Percentiles rank a stretch among this genome's conserved stretches.
Conservation (phyloP, 2,329 filamentous ascomycete species). For the Delphinella strobiligena region DNA sequence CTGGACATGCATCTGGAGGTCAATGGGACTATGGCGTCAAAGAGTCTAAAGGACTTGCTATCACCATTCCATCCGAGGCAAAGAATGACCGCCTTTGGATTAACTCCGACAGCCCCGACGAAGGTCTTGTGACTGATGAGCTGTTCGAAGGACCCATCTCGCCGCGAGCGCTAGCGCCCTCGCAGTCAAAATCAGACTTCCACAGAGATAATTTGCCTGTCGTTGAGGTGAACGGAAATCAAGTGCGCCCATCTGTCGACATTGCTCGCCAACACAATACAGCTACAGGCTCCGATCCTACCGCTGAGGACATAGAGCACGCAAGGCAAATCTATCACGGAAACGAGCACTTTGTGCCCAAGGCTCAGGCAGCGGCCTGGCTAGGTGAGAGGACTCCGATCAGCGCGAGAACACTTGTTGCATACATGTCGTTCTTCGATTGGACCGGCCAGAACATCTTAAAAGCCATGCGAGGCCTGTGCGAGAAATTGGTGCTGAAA, state of each 20-base stretch:
- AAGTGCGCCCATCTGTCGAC: slow-evolving; percentile 16
- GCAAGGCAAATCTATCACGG: slow-evolving; percentile 78
- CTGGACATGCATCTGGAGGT: too few species aligned
- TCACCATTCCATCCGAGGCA: neutral
- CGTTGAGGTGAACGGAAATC: slow-evolving; percentile 37
- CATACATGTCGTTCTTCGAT: slow-evolving; percentile 89
- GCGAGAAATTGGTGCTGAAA: slow-evolving; percentile 67
- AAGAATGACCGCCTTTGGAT: neutral
- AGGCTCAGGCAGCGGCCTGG: slow-evolving; percentile 73
- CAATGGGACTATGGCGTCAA: neutral
- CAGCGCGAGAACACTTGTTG: slow-evolving; percentile 46
- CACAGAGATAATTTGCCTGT: slow-evolving; percentile 1
- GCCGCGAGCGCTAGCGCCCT: neutral
- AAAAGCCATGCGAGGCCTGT: slow-evolving; percentile 65
- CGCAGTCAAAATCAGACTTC: neutral
- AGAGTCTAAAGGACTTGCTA: neutral
- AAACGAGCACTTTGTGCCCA: slow-evolving; percentile 66
- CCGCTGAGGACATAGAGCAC: slow-evolving; percentile 60
- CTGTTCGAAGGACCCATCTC: neutral
- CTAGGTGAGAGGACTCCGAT: slow-evolving; percentile 58
- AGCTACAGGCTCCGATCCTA: slow-evolving; percentile 27
- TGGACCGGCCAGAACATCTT: slow-evolving; percentile 74
- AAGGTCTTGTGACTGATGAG: neutral
- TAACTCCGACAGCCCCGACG: neutral
- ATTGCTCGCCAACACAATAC: slow-evolving; percentile 8